These are phyloP conservation scores for Pseudogymnoascus sp. DNA, from an alignment of 2,329 filamentous ascomycete species.

Conservation along the genomic window DNA sequence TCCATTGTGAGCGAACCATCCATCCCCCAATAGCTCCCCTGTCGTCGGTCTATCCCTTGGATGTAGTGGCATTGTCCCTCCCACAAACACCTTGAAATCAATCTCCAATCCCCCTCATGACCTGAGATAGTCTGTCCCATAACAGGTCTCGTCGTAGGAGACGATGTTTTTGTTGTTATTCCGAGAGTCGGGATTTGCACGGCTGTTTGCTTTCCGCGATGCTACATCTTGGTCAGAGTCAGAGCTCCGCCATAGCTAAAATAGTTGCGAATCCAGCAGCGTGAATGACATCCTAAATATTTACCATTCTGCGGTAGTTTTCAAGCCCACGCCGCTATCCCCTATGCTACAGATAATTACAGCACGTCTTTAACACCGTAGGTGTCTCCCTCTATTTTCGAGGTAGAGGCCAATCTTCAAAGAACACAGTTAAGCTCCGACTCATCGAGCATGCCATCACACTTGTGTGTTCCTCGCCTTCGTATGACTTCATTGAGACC, in stretches of 20 bases:
- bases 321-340: background rate
- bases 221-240: no score
- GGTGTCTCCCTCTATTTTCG: background rate
- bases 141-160: background rate
- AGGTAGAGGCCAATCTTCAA: background rate
- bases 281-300: no score
- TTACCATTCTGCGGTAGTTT: no score
- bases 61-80: background rate
- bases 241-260: no score
- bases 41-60: background rate
- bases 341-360: background rate
- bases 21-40: background rate
- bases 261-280: no score
- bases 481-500: background rate
- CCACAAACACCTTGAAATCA: background rate
- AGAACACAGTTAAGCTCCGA: background rate
- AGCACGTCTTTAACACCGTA: background rate
- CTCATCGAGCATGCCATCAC: conserved; percentile 2
- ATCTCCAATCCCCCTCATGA: background rate
- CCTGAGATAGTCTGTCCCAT: background rate
- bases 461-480: conserved; percentile 1
- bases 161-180: no score
- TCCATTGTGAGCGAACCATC: background rate
- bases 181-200: no score
- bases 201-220: no score